A percentile compares a stretch with the other conserved stretches of the same genome.
These are phyloP conservation scores for Terfezia boudieri DNA, from an alignment of 495 filamentous ascomycete species.

Conservation along the genomic window DNA sequence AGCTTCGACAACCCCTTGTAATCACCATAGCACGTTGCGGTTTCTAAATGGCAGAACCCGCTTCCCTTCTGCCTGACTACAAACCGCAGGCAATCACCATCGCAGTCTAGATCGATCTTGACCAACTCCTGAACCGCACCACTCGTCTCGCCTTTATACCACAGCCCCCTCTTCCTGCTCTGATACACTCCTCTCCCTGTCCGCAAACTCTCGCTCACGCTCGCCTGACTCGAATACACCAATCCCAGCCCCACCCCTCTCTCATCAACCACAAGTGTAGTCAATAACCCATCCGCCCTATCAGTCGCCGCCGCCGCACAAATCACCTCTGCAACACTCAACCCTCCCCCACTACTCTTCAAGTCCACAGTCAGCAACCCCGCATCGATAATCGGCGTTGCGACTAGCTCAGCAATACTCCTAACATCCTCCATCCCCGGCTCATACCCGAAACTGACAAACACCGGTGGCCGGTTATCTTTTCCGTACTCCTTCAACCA, in stretches of 20 bases:
- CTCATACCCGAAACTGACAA: constrained; percentile 12
- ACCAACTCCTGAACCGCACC: constrained; percentile 82
- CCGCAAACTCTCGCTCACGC: constrained; percentile 60
- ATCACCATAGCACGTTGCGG: constrained; percentile 73
- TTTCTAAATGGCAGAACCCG: constrained; percentile 90
- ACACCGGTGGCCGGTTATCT: constrained; percentile 23
- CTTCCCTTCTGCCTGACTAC: constrained; percentile 68
- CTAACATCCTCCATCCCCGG: constrained; percentile 20
- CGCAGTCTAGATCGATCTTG: constrained; percentile 68
- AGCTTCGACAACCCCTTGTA: constrained; percentile 61
- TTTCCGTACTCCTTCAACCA: constrained; percentile 25
- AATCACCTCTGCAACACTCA: constrained; percentile 41
- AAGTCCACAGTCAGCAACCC: constrained; percentile 42
- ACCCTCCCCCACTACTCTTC: constrained; percentile 6
- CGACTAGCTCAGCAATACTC: constrained; percentile 31
- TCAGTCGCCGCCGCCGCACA: constrained; percentile 53
- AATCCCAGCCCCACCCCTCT: constrained; percentile 63
- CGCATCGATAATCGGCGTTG: constrained; percentile 59
- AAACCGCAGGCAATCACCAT: constrained; percentile 77
- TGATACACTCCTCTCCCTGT: constrained; percentile 89
- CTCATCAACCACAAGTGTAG: constrained; percentile 78
- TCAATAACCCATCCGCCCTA: constrained; percentile 57
- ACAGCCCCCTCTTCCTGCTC: constrained; percentile 78
- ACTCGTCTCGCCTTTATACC: constrained; percentile 90
- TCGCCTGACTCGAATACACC: constrained; percentile 84